Evolutionary conservation across 2,329 filamentous ascomycete species (phyloP).

Genomic region (Microdochium trichocladiopsis): DNA sequence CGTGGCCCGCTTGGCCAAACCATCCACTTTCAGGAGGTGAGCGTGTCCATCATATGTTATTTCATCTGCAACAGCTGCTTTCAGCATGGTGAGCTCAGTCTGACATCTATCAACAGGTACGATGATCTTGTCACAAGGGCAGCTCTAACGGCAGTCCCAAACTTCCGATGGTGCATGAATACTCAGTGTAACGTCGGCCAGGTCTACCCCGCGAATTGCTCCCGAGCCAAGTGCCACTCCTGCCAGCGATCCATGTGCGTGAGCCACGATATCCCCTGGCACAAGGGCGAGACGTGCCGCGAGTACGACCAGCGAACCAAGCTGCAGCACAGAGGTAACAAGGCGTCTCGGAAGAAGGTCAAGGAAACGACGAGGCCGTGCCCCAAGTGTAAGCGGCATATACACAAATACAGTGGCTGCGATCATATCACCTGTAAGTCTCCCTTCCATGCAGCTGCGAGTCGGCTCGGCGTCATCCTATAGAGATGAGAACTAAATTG

Average conservation of each 20-base stretch:
- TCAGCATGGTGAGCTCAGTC: not conserved
- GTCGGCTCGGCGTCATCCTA: too few species aligned
- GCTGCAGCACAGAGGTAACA: slow-evolving; percentile 4
- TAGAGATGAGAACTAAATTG: not conserved
- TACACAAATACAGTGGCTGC: not conserved
- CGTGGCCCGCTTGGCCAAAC: slow-evolving; percentile 17
- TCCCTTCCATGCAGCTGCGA: too few species aligned
- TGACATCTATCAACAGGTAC: slow-evolving; percentile 13
- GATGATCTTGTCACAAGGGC: slow-evolving; percentile 24
- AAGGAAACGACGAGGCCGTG: not conserved
- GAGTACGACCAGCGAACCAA: slow-evolving; percentile 25
- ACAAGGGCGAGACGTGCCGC: slow-evolving; percentile 26
- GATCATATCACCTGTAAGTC: not conserved
- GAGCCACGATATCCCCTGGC: slow-evolving; percentile 27
- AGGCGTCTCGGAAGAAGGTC: not conserved
- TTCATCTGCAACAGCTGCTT: not conserved
- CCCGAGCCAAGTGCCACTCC: slow-evolving; percentile 21
- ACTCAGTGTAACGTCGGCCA: slow-evolving; percentile 26
- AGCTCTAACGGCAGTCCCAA: slow-evolving; percentile 15
- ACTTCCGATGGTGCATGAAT: slow-evolving; percentile 31
- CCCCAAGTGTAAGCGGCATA: not conserved
- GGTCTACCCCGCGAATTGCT: slow-evolving; percentile 21
- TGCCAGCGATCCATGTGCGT: slow-evolving; percentile 25
- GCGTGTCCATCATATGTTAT: not conserved
- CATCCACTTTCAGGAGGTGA: slow-evolving; percentile 16